Conservation (phyloP, 2,329 filamentous ascomycete species). For the Onygenales sp. region DNA sequence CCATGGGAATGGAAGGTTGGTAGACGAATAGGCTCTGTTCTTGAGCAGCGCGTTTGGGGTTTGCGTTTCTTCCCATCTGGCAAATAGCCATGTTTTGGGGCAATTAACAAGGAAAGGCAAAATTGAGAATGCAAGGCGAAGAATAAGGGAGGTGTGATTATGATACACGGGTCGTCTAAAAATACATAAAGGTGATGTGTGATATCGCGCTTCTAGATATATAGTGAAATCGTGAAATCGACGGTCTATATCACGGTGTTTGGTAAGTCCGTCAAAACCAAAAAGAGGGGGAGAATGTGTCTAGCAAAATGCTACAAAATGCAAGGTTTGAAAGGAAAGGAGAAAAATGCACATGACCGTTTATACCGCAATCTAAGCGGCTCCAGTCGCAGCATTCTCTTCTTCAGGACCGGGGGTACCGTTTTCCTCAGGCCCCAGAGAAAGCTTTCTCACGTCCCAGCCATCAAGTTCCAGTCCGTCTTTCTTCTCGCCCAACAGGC, state of each 20-base stretch:
- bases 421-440: constrained; percentile 36
- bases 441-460: constrained; percentile 71
- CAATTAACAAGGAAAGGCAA: not conserved
- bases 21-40: constrained; percentile 45
- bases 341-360: not conserved
- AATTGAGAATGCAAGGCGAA: not conserved
- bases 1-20: constrained; percentile 34
- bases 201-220: not conserved
- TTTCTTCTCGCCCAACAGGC: constrained; percentile 76
- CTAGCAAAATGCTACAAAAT: not conserved
- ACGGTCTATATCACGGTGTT: not conserved
- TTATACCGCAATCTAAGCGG: constrained; percentile 13
- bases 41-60: constrained; percentile 32
- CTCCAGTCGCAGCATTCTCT: constrained; percentile 14
- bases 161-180: constrained; percentile 7
- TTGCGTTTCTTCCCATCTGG: too few species aligned
- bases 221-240: not conserved
- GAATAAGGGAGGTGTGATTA: constrained; percentile 1
- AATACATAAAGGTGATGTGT: not conserved
- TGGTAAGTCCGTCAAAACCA: not conserved
- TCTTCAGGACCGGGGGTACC: not conserved
- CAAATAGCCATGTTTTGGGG: not conserved
- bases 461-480: constrained; percentile 58
- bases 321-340: not conserved
- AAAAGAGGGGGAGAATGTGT: not conserved